Evolutionary conservation across 805 yeast species (phyloP).

Genomic region (Metschnikowia continentalis): DNA sequence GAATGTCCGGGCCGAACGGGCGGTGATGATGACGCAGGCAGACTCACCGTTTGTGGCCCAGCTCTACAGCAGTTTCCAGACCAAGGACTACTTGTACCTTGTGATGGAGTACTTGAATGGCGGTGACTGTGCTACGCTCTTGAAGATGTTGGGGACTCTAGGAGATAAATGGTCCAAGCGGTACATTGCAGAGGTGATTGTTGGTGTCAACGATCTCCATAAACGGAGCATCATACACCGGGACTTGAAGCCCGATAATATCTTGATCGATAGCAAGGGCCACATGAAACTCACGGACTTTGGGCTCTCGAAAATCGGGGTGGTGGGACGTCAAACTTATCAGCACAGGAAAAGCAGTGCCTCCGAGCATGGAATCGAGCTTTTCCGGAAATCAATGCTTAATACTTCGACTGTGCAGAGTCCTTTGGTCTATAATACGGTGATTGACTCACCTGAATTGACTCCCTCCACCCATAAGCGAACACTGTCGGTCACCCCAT

Average conservation of each 20-base stretch:
- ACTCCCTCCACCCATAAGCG: slow-evolving; percentile 25
- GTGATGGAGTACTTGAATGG: slow-evolving; percentile 97
- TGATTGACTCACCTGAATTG: slow-evolving; percentile 16
- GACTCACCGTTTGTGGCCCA: slow-evolving; percentile 92
- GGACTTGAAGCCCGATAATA: slow-evolving; percentile 92
- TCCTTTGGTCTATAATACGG: slow-evolving; percentile 19
- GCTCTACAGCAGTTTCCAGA: slow-evolving; percentile 83
- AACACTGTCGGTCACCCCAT: slow-evolving; percentile 42
- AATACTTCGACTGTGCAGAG: slow-evolving; percentile 18
- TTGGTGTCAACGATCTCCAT: slow-evolving; percentile 89
- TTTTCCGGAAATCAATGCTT: slow-evolving; percentile 29
- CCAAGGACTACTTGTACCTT: slow-evolving; percentile 75
- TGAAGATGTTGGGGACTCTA: slow-evolving; percentile 75
- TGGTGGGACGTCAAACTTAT: slow-evolving; percentile 70
- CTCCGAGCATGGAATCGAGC: slow-evolving; percentile 40
- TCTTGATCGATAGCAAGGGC: slow-evolving; percentile 80
- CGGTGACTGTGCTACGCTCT: slow-evolving; percentile 87
- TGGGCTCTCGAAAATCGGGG: slow-evolving; percentile 87
- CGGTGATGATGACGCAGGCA: slow-evolving; percentile 96
- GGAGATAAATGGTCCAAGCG: slow-evolving; percentile 84
- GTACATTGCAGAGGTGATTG: slow-evolving; percentile 84
- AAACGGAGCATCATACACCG: slow-evolving; percentile 86
- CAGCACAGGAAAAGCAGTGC: slow-evolving; percentile 39
- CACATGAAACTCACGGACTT: slow-evolving; percentile 93
- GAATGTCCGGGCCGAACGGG: slow-evolving; percentile 91